Base-by-base conservation (phyloP, 495 filamentous ascomycete species). In the Clohesyomyces aquaticus region DNA sequence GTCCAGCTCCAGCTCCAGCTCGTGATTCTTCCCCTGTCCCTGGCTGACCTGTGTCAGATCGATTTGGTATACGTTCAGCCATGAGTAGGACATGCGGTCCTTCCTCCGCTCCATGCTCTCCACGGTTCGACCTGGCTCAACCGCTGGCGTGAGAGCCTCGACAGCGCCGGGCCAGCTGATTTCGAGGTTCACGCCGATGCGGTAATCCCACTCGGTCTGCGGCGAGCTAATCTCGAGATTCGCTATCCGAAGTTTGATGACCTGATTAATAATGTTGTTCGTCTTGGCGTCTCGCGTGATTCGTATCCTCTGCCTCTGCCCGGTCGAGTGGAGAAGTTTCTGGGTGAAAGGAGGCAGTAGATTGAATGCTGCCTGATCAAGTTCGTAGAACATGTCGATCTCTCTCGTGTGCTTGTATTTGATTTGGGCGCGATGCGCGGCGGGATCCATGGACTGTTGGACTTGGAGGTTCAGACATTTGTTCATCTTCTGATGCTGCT, bases 131-230 rank as follows among this genome's bases (percentile, higher is more conserved):
- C 67, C 67, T 0, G 3, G 21, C 57, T 69, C 67, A 4, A 49
- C 25, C 1, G 50, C 51, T 3, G 52, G 56, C 1, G 0, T n/a
- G 14, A 70, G 43, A 29, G 21, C 28, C 9, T 61, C 62, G n/a
- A 70, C 10, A 4, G 57, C 28, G n/a, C 67, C 63, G 0, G 62
- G 67, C 26, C 43, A 70, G 11, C 55, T 27, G 26, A 66, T 70
- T 66, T 70, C 67, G 6, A 70, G 63, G 28, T 70, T 70, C 51
- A 70, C 48, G 47, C 67, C 61, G 22, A 70, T 66, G 6, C 67
- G 67, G 52, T 70, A 70, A 28, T 70, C 67, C 67, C 67, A 70
- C 55, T 70, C 67, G 14, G 67, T 70, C 25, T 63, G 45, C 9
- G 67, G 67, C 0, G 63, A 66, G 32, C 53, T 59, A 35, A 70